phyloP scores from a whole-genome alignment of 768 basidiomycete genomes.

The Suillus paluster region DNA sequence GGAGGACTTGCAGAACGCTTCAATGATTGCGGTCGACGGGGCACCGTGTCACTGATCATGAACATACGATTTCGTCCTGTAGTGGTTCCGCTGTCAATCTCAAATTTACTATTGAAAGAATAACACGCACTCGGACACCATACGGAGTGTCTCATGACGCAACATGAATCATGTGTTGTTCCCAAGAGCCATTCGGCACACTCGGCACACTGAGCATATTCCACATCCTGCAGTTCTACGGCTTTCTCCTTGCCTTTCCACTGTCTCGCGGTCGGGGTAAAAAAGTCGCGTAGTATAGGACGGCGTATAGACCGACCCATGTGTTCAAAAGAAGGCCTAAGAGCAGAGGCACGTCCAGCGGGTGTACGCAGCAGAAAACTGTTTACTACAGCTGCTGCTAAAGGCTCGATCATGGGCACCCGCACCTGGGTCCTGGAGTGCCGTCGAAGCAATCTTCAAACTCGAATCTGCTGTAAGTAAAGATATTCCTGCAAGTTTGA shows the following conservation, averaged over 20 bases:
- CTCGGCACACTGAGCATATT: conserved; percentile 32
- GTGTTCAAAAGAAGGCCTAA: conserved; percentile 32
- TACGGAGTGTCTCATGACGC: conserved; percentile 48
- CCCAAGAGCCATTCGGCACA: conserved; percentile 7
- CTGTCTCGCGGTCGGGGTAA: conserved; percentile 55
- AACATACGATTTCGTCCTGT: conserved; percentile 40
- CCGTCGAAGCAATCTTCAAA: conserved; percentile 16
- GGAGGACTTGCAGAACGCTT: conserved; percentile 19
- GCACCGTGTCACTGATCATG: conserved; percentile 41
- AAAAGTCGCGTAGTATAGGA: conserved; percentile 52
- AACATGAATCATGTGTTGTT: conserved; percentile 46
- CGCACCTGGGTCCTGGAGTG: conserved; percentile 23
- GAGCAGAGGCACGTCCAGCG: conserved; percentile 28
- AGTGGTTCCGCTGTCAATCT: background rate
- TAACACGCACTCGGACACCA: conserved; percentile 53
- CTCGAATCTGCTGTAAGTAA: background rate
- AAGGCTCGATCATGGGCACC: conserved; percentile 66
- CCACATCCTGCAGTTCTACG: conserved; percentile 28
- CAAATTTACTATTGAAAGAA: conserved; percentile 4
- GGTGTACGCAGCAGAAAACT: conserved; percentile 42
- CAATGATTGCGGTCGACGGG: conserved; percentile 24
- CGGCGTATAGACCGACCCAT: conserved; percentile 35
- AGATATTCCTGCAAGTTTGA: background rate
- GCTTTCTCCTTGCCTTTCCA: conserved; percentile 60
- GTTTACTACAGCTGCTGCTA: conserved; percentile 57